Percentiles rank a stretch among this genome's conserved stretches.
Evolutionary conservation across 441 rosid genomes (phyloP).

Genomic region (Mallotus repandus): DNA sequence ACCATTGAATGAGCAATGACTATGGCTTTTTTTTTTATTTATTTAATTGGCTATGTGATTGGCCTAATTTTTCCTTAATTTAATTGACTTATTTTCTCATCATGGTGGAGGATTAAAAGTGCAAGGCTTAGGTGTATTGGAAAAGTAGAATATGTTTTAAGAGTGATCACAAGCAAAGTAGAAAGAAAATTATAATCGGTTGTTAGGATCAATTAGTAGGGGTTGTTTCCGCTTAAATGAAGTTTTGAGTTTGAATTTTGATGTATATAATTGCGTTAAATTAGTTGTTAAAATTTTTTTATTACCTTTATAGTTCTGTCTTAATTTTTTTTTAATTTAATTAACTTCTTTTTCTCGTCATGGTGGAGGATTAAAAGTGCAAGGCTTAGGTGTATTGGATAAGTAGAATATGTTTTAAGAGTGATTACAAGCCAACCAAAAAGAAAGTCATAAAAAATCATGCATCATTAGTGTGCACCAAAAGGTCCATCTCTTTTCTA

Average conservation of each 20-base stretch:
- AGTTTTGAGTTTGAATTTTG: too few species aligned
- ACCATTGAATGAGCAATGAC: slow-evolving; percentile 20
- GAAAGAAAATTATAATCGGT: too few species aligned
- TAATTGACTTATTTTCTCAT: neutral
- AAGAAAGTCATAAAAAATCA: neutral
- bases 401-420: neutral
- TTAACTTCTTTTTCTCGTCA: neutral
- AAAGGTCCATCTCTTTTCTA: slow-evolving; percentile 24
- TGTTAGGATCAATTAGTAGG: too few species aligned
- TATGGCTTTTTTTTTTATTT: slow-evolving; percentile 2
- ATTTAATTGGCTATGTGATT: neutral
- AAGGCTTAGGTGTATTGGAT: neutral
- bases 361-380: slow-evolving; percentile 18
- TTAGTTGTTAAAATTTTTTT: too few species aligned
- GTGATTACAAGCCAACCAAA: neutral
- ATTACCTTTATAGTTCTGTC: too few species aligned
- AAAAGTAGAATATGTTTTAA: neutral
- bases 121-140: neutral
- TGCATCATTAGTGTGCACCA: neutral
- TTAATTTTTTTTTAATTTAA: neutral
- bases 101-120: slow-evolving; percentile 17
- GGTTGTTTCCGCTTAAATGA: too few species aligned
- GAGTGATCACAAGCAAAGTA: neutral
- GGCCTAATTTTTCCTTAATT: neutral
- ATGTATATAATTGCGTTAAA: too few species aligned